Evolutionary conservation across 1,139 yeast species (phyloP), one percentile per base, ranked within the genome.

Genomic region (Yamadazyma spencermartinsiae): DNA sequence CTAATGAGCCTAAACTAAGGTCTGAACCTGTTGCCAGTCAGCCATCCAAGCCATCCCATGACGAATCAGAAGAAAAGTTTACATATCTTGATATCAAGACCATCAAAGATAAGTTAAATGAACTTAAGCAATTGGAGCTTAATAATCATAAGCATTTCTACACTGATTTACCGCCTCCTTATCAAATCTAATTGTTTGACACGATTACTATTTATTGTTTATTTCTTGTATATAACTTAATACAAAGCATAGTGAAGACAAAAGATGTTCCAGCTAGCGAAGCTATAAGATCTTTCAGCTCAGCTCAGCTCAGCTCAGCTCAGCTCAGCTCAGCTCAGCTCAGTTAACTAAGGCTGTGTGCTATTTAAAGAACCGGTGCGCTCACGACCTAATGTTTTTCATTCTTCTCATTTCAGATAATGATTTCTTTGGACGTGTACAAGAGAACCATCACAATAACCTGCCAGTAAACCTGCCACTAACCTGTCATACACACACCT

Each of bases 41-140:
- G n/a, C n/a, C n/a, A n/a, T n/a, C n/a, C n/a, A n/a, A n/a, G 23
- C 33, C 42, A 33, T 37, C 41, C 39, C 39, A 41, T 31, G 43
- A 46, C 28, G 39, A 41, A 35, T 34, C 43, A 8, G 25, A 32
- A 11, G 36, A 27, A 16, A 37, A 32, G 7, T 56, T 57, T 34
- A 65, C 64, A 45, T 59, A 63, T 43, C 55, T 68, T 34, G 71
- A 68, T 41, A 60, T 67, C 31, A 60, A 55, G 35, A 59, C 54
- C 21, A 54, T 60, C 30, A 55, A 55, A 32, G 48, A 52, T 30
- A 45, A 46, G 33, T 42, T 55, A 30, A 45, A 48, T 36, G 51
- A 53, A 31, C 45, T 52, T 30, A 48, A 45, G 31, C 44, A 40
- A 18, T 37, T 48, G 21, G 45, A 48, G 20, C 26, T 40, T 36